Evolutionary conservation across 371 early-diverging fungal species (phyloP).

Genomic region (Mortierella sp.): DNA sequence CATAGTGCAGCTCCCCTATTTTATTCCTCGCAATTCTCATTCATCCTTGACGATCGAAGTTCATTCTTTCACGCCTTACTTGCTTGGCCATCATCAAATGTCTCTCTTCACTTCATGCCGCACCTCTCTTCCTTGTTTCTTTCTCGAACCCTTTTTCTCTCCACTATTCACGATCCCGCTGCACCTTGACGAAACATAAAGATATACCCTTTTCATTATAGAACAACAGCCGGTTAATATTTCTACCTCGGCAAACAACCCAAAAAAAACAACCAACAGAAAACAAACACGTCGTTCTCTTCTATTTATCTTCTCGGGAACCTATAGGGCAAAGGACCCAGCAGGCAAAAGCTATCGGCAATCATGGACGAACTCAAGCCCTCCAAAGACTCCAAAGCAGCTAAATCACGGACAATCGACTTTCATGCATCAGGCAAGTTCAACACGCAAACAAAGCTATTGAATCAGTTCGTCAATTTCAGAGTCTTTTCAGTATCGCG

Average conservation of each 20-base stretch:
- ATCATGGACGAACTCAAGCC: constrained; percentile 57
- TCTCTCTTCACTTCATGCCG: not conserved
- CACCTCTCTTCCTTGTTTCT: not conserved
- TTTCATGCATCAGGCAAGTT: constrained; percentile 57
- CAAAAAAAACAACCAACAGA: not conserved
- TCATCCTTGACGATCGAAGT: constrained; percentile 28
- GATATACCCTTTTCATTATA: not conserved
- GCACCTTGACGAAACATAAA: no score
- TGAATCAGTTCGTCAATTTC: no score
- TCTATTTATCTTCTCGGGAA: not conserved
- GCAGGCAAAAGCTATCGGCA: constrained; percentile 41
- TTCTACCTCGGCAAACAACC: not conserved
- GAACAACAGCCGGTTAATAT: not conserved
- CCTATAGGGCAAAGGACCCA: constrained; percentile 37
- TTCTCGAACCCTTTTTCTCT: not conserved
- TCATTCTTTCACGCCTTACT: not conserved
- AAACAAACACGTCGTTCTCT: not conserved
- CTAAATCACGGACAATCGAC: constrained; percentile 60
- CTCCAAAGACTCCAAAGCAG: constrained; percentile 44
- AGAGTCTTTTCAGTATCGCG: not conserved
- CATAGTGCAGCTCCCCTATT: not conserved
- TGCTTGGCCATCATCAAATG: not conserved
- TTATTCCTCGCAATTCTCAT: constrained; percentile 21
- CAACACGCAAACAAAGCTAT: no score
- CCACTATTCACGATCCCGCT: not conserved